Evolutionary conservation across 768 basidiomycete species (phyloP), one percentile per base, ranked within the genome.

Genomic region (Lactifluus echinatus): DNA sequence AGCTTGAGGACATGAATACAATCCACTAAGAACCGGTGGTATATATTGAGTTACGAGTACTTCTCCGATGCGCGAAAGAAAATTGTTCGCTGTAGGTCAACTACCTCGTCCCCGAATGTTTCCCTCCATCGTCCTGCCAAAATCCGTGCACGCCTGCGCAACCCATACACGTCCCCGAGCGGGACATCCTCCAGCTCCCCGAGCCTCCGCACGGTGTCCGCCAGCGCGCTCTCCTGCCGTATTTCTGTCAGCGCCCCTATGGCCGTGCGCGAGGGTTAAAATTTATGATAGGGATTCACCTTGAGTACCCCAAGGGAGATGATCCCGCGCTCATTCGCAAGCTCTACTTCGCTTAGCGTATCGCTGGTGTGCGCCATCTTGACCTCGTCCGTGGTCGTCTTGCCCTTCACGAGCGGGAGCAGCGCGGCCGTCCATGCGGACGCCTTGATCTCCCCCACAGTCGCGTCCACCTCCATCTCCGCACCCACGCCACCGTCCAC

Each of bases 381-480:
- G 33, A 6, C 7, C 28, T 24, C 19, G 23, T 59, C 40, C 47
- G 45, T 19, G 4, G 4, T 24, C 21, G 34, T 55, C 34, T 59
- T 59, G 11, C 57, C 57, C 40, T 59, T 59, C 28, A 55, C 57
- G 14, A 59, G 42, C 4, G 57, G 57, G 11, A 59, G 57, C 8
- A 59, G 21, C 17, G 40, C 53, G 8, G 45, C 57, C 21, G 57
- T 50, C 57, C 57, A 59, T 17, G 33, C 26, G 2, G 53, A 33
- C 19, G 57, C 47, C 53, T 59, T 33, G 33, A 17, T 47, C 46
- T 48, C 39, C 19, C 31, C 29, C n/a, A 17, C 29, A 10, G 17
- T 34, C 29, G 15, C 7, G 36, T 36, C 33, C 31, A 1, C 36
- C 7, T 21, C 37, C 29, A 37, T 21, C 4, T 4, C 46, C 36